These are phyloP conservation scores for Calocybe indica DNA, from an alignment of 768 basidiomycete genomes.

Conservation along the genomic window DNA sequence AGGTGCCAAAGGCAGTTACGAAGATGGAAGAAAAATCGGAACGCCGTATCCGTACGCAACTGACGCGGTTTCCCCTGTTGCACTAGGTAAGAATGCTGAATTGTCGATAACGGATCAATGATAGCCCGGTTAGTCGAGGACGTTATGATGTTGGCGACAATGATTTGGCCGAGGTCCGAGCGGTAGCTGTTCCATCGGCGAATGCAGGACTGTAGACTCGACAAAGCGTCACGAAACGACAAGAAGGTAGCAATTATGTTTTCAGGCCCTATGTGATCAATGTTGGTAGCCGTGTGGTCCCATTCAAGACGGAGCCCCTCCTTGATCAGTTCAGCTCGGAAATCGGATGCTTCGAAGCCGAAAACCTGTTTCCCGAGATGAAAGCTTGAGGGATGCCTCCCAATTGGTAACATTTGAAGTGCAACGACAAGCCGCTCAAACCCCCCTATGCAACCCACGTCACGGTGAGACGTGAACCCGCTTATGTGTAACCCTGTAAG, in stretches of 20 bases:
- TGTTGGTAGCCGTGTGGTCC: constrained; percentile 15
- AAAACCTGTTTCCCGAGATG: constrained; percentile 9
- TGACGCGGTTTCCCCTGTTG: constrained; percentile 65
- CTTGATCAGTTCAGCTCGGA: constrained; percentile 3
- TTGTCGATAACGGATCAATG: constrained; percentile 75
- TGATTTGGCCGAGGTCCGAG: constrained; percentile 24
- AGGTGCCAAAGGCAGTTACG: constrained; percentile 52
- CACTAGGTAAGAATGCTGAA: constrained; percentile 79
- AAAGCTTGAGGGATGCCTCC: no score
- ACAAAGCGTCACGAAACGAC: constrained; percentile 12
- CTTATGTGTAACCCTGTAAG: no score
- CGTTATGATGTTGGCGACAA: constrained; percentile 44
- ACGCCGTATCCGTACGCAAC: constrained; percentile 62
- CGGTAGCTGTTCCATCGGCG: constrained; percentile 18
- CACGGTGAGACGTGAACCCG: no score
- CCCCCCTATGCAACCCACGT: neutral
- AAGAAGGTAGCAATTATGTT: constrained; percentile 27
- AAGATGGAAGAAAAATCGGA: constrained; percentile 76
- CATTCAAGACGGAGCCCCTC: constrained; percentile 10
- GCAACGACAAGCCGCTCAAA: constrained; percentile 14
- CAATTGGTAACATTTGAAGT: no score
- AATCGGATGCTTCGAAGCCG: constrained; percentile 11
- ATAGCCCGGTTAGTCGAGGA: constrained; percentile 43
- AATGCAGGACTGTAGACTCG: no score
- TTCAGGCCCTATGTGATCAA: constrained; percentile 39